Evolutionary conservation across 140 eudicot genomes (phyloP).

Genomic region (Senecio squalidus): DNA sequence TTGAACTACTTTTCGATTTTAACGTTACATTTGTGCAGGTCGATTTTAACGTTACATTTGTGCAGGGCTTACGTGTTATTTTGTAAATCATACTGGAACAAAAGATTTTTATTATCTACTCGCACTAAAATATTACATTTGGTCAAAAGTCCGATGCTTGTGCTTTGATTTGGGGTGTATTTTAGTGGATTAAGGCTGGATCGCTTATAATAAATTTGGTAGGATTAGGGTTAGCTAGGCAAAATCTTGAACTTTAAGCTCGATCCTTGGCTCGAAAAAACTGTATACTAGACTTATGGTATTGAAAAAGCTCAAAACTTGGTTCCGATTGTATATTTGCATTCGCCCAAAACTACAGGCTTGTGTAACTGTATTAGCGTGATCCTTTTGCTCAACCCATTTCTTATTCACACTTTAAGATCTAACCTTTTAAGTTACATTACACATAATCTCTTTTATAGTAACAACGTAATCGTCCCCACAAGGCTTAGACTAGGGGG

Average conservation of each 20-base stretch:
- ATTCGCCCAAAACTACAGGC: not conserved
- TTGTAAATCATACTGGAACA: no score
- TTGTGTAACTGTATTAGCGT: no score
- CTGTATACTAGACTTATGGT: not conserved
- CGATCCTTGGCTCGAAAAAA: not conserved
- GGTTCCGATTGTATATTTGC: not conserved
- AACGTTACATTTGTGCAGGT: no score
- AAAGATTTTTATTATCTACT: no score
- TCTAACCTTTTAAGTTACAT: not conserved
- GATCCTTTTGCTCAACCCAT: no score
- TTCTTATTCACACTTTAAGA: no score
- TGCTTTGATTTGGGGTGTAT: not conserved
- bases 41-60: no score
- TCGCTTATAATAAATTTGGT: not conserved
- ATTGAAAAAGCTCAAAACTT: not conserved
- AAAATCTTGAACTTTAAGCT: no score
- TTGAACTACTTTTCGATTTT: not conserved
- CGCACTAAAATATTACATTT: no score
- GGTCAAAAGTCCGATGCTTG: no score
- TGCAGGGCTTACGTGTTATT: no score
- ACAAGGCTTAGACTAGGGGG: not conserved
- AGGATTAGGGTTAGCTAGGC: not conserved
- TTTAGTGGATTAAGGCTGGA: no score
- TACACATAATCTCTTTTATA: not conserved
- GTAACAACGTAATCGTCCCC: not conserved